Base-by-base conservation (phyloP, 352 stramenopile genomes). In the Phytophthora aleatoria region DNA sequence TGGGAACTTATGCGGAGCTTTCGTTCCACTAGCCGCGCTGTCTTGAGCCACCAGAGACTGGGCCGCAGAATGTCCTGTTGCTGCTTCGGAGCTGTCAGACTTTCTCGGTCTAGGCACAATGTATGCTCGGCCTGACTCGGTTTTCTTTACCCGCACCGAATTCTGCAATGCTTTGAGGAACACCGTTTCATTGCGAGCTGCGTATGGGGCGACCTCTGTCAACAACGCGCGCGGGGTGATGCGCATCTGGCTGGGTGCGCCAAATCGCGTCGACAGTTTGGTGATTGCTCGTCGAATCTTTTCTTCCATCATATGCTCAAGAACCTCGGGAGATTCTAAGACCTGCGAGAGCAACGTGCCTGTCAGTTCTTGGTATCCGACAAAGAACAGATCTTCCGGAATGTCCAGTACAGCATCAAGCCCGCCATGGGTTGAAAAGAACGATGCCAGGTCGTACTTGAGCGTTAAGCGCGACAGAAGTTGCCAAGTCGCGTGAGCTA, bases 261-360 rank as follows among this genome's bases (percentile, higher is more conserved):
- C 86, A 51, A 92, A 87, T 28, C 88, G 77, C 7, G 83, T 72
- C 24, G 85, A 77, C 38, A 96, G 54, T 62, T 96, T 96, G 2
- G 76, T 77, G 26, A 96, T 86, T 6, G 83, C 83, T 39, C 83
- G 77, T 11, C 74, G 50, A 70, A 96, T 94, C 53, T 92, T 94
- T 11, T 94, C 86, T 64, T 95, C 85, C 85, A 95, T 95, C 63
- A 87, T 87, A 30, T 89, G 79, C 61, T 95, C 75, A n/a, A 96
- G 60, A 6, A 95, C 83, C 57, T 93, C 81, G 3, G 88, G 88
- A 4, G 87, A 95, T 58, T 95, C 86, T 28, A 96, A 66, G 7
- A 85, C 68, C 44, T 94, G 86, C 12, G 83, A 88, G 3, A 96
- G 57, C 16, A 96, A 58, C 12, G 74, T 71, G 13, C 80, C 81